Base-by-base conservation (phyloP, 2,329 filamentous ascomycete species). In the Penicillium sp. region DNA sequence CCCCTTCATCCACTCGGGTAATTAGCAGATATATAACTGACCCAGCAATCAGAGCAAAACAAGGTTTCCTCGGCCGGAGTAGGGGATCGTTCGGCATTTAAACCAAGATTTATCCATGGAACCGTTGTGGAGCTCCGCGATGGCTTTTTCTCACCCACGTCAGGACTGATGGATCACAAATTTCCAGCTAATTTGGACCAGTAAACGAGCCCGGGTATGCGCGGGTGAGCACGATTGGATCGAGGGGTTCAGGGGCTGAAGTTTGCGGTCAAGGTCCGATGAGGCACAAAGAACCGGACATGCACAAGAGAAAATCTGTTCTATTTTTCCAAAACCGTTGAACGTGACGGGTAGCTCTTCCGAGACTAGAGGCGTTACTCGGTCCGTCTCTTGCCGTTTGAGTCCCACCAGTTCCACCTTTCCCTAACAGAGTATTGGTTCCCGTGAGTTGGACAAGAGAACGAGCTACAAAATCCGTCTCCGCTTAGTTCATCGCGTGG, bases 71-170 rank as follows among this genome's bases (percentile, higher is more conserved):
- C 61, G 61, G 64, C 63, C 64, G 61, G 60, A 43, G 45, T 6
- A 62, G 64, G 64, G 54, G 56, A 65, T 65, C 55, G 24, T 61
- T 66, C 64, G 63, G 61, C 55, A 55, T 52, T 52, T 52, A 21
- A 37, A 39, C 27, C 39, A 21, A 35, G 24, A 27, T 27, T 19
- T 22, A 50, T 49, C 56, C 57, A 52, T 55, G 59, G 57, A 52
- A 57, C 56, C 56, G 57, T 27, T 43, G 63, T 65, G 61, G 61
- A 61, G 49, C 54, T 14, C 51, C 47, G 14, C 46, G 33, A 45
- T 21, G 31, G 29, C 43, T 43, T 56, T 43, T 56, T 50, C 49
- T 47, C 48, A 45, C 54, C n/a, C 43, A 21, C 29, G n/a, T 27
- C n/a, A 43, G 45, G 31, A 26, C 29, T 43, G 56, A 54, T 54